Conservation (phyloP, 331 rosid species). For the Rhamnella rubrinervis region DNA sequence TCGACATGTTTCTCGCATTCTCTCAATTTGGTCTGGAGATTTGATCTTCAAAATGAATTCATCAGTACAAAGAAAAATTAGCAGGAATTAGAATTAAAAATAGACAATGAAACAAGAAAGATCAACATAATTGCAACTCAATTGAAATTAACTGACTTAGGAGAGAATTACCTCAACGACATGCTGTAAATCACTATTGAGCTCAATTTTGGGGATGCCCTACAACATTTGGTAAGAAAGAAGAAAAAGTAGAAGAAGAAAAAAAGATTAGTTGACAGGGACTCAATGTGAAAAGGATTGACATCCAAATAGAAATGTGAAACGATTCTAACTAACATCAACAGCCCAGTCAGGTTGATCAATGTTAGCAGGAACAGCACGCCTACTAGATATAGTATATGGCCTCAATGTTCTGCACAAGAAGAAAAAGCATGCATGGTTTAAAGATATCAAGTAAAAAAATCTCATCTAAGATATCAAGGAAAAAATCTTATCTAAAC, state of each 20-base stretch:
- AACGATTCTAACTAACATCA: conserved; percentile 56
- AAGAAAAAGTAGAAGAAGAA: no score
- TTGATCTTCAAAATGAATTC: conserved; percentile 61
- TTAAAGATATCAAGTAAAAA: neutral
- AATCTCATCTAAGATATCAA: neutral
- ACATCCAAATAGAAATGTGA: neutral
- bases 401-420: conserved; percentile 68
- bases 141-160: neutral
- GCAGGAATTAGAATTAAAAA: neutral
- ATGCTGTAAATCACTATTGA: conserved; percentile 71
- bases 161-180: conserved; percentile 66
- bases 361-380: conserved; percentile 61
- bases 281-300: neutral
- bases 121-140: neutral
- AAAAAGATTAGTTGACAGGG: neutral
- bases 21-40: conserved; percentile 63
- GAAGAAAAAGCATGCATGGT: neutral
- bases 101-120: neutral
- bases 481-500: neutral
- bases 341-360: conserved; percentile 86
- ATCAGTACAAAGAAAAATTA: neutral
- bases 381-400: conserved; percentile 67
- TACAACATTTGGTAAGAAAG: conserved; percentile 7
- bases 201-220: conserved; percentile 90
- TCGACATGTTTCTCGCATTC: conserved; percentile 80